These are phyloP conservation scores for Penicillium angulare DNA, from an alignment of 495 filamentous ascomycete genomes.

Conservation along the genomic window DNA sequence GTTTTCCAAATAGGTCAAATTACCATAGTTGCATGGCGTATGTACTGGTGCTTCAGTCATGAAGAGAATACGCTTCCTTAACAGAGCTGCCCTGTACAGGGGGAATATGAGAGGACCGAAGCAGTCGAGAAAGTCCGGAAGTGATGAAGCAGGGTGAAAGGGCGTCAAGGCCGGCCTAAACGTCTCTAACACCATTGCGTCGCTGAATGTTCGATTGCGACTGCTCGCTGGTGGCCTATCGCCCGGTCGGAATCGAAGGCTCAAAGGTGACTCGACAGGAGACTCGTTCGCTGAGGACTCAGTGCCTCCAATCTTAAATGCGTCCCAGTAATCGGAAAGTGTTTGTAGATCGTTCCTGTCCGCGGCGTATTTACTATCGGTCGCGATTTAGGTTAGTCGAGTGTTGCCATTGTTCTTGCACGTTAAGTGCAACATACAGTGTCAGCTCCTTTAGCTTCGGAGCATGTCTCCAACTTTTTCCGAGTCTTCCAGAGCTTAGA, in stretches of 20 bases:
- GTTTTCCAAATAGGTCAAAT: conserved; percentile 5
- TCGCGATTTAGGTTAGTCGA: neutral
- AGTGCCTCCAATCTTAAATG: conserved; percentile 54
- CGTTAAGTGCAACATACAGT: conserved; percentile 39
- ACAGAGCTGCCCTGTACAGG: conserved; percentile 80
- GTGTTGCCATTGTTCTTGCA: neutral
- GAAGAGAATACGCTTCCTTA: conserved; percentile 85
- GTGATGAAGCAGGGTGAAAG: conserved; percentile 81
- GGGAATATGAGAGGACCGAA: conserved; percentile 93
- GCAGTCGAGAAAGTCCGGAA: conserved; percentile 69
- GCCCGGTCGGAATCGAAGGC: conserved; percentile 43
- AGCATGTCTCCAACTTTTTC: conserved; percentile 87
- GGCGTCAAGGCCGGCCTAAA: conserved; percentile 70
- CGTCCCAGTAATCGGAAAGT: conserved; percentile 79
- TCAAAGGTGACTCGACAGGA: conserved; percentile 55
- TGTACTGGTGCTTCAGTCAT: conserved; percentile 82
- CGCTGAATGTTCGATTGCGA: conserved; percentile 41
- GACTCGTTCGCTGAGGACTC: conserved; percentile 39
- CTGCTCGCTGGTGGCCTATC: conserved; percentile 37
- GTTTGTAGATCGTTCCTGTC: conserved; percentile 50
- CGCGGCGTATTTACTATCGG: conserved; percentile 32
- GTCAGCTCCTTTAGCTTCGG: conserved; percentile 72
- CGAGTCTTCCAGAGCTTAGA: conserved; percentile 80
- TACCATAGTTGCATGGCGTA: conserved; percentile 84
- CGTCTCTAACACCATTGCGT: conserved; percentile 55